Evolutionary conservation across 106 monocot genomes (phyloP).

Genomic region (Dioscorea alata): DNA sequence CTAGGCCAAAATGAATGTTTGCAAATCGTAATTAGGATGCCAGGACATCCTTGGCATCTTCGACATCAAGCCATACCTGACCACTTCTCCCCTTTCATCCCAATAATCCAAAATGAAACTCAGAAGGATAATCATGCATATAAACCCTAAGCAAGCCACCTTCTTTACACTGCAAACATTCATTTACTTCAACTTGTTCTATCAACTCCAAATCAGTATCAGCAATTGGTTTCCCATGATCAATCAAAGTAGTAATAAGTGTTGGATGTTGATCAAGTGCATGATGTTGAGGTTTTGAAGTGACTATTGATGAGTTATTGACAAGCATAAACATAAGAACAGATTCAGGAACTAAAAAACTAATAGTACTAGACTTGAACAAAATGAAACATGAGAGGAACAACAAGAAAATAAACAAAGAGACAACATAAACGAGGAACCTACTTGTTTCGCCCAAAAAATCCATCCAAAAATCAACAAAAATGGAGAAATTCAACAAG

Average conservation of each 20-base stretch:
- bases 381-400: conserved; percentile 32
- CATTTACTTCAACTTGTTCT: not conserved
- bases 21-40: too few species aligned
- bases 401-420: conserved; percentile 31
- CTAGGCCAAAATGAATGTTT: too few species aligned
- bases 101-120: conserved; percentile 60
- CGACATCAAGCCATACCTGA: conserved; percentile 52
- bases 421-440: conserved; percentile 26
- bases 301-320: conserved; percentile 16
- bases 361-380: conserved; percentile 12
- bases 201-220: not conserved
- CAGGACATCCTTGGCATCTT: conserved; percentile 20
- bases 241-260: not conserved
- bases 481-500: not conserved
- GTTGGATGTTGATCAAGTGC: not conserved
- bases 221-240: not conserved
- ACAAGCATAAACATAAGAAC: conserved; percentile 18
- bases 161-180: conserved; percentile 7
- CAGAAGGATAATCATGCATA: conserved; percentile 61
- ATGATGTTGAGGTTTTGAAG: not conserved
- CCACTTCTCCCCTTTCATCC: conserved; percentile 27
- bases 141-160: conserved; percentile 39
- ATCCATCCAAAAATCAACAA: not conserved
- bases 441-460: conserved; percentile 21
- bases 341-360: conserved; percentile 19